Evolutionary conservation across 805 yeast species (phyloP), one percentile per base, ranked within the genome.

Genomic region (Ascoidea tarda): DNA sequence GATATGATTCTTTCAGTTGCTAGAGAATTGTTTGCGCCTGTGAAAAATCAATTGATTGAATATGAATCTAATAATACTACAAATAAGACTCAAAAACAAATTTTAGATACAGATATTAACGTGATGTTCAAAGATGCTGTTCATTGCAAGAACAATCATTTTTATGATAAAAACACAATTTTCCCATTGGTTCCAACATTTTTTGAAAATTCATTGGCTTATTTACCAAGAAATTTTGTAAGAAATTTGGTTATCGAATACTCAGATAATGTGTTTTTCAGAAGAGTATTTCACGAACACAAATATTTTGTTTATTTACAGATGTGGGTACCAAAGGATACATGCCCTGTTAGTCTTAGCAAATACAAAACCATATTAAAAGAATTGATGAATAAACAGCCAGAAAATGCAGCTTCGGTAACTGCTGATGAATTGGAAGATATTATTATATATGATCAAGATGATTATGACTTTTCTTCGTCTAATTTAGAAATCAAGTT

Each of bases 151-250:
- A 61, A 63, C 52, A 55, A 56, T 49, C 65, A 63, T 51, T 64
- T 62, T 61, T 61, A 60, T 51, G 50, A 57, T 2, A 52, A 54
- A 47, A 55, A 58, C 6, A 76, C 73, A 53, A 58, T 75, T 33
- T 67, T 71, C 49, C 78, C 78, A 12, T 58, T 75, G 50, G 64
- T 71, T 51, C 68, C 69, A 55, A 67, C 78, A 0, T 57, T 63
- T 28, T 69, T 70, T 46, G 79, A 75, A 60, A 78, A 78, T 46
- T 73, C 72, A 51, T 63, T 68, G 46, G 75, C 72, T 1, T 75
- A 72, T 59, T 62, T 73, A 49, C 78, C 78, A 16, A 64, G 66
- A 49, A 65, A 65, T 47, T 68, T 65, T 54, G 59, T 68, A 5
- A 62, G 61, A 5, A 65, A 71, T 12, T 61, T 75, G 50, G 57